Base-by-base conservation (phyloP, 805 yeast genomes). In the Ogataea pini region DNA sequence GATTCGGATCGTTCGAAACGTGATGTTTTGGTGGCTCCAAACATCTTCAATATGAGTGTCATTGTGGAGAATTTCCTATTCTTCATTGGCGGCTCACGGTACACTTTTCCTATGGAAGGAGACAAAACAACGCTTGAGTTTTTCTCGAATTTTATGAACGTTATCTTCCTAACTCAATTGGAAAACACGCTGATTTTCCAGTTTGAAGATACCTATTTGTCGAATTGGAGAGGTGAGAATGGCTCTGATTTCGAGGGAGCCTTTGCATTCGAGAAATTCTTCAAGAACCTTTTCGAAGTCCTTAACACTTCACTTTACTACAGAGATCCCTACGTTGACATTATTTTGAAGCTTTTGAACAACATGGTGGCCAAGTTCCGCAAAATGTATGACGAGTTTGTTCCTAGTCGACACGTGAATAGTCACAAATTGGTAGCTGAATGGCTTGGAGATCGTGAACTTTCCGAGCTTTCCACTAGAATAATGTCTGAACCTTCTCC, bases 21-120 rank as follows among this genome's bases (percentile, higher is more conserved):
- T 45, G 83, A 85, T 51, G 75, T 83, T 3, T 66, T 89, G 32
- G 86, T 87, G 2, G 80, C 83, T 0, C 82, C 89, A 2, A 82
- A 82, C 59, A 76, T 89, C 13, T 82, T 86, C 66, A 89, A 90
- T 58, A 88, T 91, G 85, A 77, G 91, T 54, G 76, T 86, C 4
- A 77, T 90, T 13, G 66, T 89, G 42, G 96, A 86, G 48, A 83
- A 87, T 32, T 80, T 89, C 32, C 72, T 89, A 41, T 68, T 82
- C 10, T 89, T 88, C 59, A 72, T 82, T 20, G 83, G 86, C 38
- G 82, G 87, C 1, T 70, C 86, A 1, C 69, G 73, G 9, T 57
- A 73, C 2, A 59, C 75, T 4, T 63, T 77, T 9, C 75, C 75
- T 1, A 43, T 58, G 5, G 51, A 57, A 7, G 56, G 18, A 51